These are phyloP conservation scores for Fragaria iinumae DNA, from an alignment of 306 rosid species.

Conservation along the genomic window DNA sequence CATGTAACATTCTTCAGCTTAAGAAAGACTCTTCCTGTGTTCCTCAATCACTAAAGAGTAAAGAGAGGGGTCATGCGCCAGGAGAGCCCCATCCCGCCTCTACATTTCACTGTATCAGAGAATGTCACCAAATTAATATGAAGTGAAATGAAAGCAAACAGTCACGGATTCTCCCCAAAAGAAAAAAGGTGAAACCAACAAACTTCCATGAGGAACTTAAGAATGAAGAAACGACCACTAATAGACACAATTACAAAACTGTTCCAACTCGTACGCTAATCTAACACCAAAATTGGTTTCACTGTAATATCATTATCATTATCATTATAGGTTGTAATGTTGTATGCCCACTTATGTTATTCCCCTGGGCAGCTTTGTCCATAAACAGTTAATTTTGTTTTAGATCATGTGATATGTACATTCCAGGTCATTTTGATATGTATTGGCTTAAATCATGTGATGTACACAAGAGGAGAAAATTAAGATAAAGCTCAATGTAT, in stretches of 20 bases:
- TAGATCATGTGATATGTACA: no score
- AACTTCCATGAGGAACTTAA: background rate
- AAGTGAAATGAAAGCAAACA: background rate
- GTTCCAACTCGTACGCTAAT: background rate
- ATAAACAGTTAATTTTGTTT: no score
- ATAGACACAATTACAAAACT: no score
- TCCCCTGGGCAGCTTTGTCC: no score
- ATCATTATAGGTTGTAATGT: background rate
- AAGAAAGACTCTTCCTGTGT: background rate
- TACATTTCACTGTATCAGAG: background rate
- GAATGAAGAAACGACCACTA: background rate
- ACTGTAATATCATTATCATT: no score
- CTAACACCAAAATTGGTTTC: background rate
- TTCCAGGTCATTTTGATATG: no score
- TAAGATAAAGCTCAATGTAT: no score
- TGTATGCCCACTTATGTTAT: background rate
- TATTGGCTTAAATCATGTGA: no score
- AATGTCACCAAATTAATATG: background rate
- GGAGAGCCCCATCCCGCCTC: background rate
- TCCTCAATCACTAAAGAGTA: background rate
- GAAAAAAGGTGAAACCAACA: background rate
- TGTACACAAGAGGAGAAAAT: no score
- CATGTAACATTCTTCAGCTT: background rate
- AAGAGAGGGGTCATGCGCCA: background rate
- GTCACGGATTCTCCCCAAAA: background rate